A percentile compares a stretch with the other conserved stretches of the same genome.
These are phyloP conservation scores for Aspergillus pseudoterreus DNA, from an alignment of 2,329 filamentous ascomycete genomes.

Conservation along the genomic window DNA sequence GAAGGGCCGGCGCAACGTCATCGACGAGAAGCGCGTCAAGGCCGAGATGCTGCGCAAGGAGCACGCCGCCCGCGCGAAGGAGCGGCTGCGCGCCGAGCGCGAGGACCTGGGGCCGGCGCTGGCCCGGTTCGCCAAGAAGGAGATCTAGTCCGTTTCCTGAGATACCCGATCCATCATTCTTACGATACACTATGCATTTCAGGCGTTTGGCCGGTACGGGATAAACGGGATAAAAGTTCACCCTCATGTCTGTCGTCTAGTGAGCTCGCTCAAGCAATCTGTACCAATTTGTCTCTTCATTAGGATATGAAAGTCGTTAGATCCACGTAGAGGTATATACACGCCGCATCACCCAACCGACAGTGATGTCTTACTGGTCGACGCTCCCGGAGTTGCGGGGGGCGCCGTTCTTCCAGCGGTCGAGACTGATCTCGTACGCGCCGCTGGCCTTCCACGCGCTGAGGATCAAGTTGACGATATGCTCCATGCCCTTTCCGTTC, in stretches of 20 bases:
- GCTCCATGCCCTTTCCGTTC: conserved; percentile 75
- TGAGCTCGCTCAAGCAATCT: too few species aligned
- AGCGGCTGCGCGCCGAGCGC: conserved; percentile 62
- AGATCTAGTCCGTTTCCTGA: conserved; percentile 12
- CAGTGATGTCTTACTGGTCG: conserved; percentile 4
- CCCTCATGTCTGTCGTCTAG: too few species aligned
- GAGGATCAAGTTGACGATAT: conserved; percentile 82
- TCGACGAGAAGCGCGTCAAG: conserved; percentile 88
- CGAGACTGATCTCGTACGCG: conserved; percentile 51
- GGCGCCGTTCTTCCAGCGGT: conserved; percentile 43
- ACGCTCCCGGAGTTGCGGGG: conserved; percentile 32
- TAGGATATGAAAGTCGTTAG: too few species aligned
- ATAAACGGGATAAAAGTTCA: too few species aligned
- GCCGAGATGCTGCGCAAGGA: conserved; percentile 76
- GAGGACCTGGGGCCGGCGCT: conserved; percentile 82
- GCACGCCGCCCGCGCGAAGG: conserved; percentile 64
- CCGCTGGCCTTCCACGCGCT: conserved; percentile 92
- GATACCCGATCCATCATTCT: too few species aligned
- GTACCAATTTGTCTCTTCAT: too few species aligned
- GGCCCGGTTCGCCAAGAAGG: conserved; percentile 76
- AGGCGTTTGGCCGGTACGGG: too few species aligned
- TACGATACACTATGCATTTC: too few species aligned
- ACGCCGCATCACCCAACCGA: not conserved
- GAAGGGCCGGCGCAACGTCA: conserved; percentile 87
- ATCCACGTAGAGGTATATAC: not conserved